These are phyloP conservation scores for Aurinia saxatilis DNA, from an alignment of 345 rosid species.

Conservation along the genomic window DNA sequence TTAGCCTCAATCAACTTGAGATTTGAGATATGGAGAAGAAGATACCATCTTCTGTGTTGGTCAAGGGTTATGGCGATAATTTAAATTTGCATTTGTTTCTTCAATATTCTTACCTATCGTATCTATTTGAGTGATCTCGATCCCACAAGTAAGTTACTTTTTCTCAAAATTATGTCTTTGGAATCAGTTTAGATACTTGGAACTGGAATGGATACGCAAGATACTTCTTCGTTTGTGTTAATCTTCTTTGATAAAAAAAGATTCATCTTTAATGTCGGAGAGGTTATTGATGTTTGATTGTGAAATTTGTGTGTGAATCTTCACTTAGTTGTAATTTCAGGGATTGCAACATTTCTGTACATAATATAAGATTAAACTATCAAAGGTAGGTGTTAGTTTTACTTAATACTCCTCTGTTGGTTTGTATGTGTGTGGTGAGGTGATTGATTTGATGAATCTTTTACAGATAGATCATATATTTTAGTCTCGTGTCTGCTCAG, in stretches of 20 bases:
- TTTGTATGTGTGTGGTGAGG: neutral
- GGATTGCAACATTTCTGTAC: conserved; percentile 91
- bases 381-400: conserved; percentile 86
- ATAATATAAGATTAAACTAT: conserved; percentile 82
- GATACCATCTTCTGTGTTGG: no score
- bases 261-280: conserved; percentile 96
- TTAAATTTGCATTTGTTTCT: no score
- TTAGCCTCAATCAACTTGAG: no score
- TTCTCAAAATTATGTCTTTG: no score
- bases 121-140: no score
- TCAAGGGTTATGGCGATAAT: no score
- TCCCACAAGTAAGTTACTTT: no score
- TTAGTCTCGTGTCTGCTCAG: conserved; percentile 93
- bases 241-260: conserved; percentile 95
- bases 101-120: no score
- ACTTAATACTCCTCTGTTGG: neutral
- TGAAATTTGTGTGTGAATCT: neutral
- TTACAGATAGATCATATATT: conserved; percentile 89
- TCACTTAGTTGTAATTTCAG: conserved; percentile 27
- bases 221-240: conserved; percentile 84
- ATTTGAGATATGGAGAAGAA: no score
- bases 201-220: conserved; percentile 99
- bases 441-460: conserved; percentile 10
- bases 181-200: conserved; percentile 74
- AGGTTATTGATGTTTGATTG: conserved; percentile 36